Conservation (phyloP, 2,329 filamentous ascomycete species). For the Colletotrichum sp. region DNA sequence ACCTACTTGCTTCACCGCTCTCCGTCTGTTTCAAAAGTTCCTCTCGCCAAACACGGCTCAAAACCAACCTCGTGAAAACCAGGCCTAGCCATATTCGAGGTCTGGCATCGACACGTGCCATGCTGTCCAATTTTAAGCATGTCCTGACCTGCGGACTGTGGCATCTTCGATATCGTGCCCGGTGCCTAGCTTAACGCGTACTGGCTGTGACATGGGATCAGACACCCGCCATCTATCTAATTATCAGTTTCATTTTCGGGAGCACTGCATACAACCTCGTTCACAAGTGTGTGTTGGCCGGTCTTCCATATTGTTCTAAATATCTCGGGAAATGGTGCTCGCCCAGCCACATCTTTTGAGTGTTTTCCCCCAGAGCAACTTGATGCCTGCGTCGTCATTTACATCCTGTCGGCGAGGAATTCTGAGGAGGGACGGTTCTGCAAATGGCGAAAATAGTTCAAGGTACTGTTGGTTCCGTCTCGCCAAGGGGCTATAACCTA, state of each 20-base stretch:
- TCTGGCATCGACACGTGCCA: not conserved
- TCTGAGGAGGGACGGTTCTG: not conserved
- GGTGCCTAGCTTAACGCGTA: not conserved
- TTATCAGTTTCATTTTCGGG: not conserved
- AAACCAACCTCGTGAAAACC: not conserved
- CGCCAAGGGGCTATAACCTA: not conserved
- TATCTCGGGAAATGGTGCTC: not conserved
- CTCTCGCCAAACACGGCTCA: not conserved
- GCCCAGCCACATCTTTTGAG: not conserved
- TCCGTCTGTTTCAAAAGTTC: not conserved
- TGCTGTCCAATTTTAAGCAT: not conserved
- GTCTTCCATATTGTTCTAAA: not conserved
- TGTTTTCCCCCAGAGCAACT: not conserved
- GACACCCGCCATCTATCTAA: not conserved
- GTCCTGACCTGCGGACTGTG: not conserved
- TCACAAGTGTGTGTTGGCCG: not conserved
- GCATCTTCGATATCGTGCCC: not conserved
- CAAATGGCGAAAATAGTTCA: not conserved
- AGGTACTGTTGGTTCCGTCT: not conserved
- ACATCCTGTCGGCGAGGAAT: accelerated
- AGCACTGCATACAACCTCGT: not conserved
- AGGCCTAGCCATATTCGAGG: not conserved
- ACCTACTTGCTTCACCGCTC: not conserved
- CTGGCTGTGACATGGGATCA: not conserved
- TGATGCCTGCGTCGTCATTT: not conserved